phyloP scores from a whole-genome alignment of 1,139 yeast species.

The Wickerhamomyces sp. region DNA sequence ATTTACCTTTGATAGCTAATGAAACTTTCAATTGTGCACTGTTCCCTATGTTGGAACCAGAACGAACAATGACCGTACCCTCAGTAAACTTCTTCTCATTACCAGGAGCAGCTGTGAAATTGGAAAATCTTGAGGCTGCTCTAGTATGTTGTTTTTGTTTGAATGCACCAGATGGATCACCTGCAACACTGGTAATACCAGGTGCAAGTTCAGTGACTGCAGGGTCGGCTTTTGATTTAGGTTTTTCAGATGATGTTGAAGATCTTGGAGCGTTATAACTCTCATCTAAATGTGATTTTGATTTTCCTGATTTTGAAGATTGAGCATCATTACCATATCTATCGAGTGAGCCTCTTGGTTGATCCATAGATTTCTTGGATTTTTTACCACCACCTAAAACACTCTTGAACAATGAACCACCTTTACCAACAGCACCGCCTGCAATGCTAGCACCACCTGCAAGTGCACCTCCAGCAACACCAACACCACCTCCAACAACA shows the following conservation, averaged over 20 bases:
- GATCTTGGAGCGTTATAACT: not conserved
- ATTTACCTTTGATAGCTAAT: constrained; percentile 45
- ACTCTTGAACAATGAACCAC: constrained; percentile 32
- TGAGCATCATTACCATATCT: constrained; percentile 11
- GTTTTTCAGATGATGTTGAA: not conserved
- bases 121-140: constrained; percentile 15
- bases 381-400: constrained; percentile 35
- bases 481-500: constrained; percentile 36
- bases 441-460: constrained; percentile 32
- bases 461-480: constrained; percentile 30
- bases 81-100: constrained; percentile 15
- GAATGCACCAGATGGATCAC: not conserved
- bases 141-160: constrained; percentile 7
- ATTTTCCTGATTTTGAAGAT: constrained; percentile 13
- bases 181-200: constrained; percentile 8
- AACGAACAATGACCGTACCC: constrained; percentile 49
- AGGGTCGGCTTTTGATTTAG: no score
- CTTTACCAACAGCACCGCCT: constrained; percentile 33
- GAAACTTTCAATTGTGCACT: constrained; percentile 47
- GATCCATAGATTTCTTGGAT: constrained; percentile 17
- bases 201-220: not conserved
- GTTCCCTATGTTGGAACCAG: constrained; percentile 31
- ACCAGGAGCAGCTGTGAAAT: constrained; percentile 12
- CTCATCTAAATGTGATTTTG: constrained; percentile 1
- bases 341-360: constrained; percentile 11